A percentile compares a stretch with the other conserved stretches of the same genome.
These are phyloP conservation scores for Leccinum pallidistipes DNA, from an alignment of 1,284 basidiomycete genomes.

Conservation along the genomic window DNA sequence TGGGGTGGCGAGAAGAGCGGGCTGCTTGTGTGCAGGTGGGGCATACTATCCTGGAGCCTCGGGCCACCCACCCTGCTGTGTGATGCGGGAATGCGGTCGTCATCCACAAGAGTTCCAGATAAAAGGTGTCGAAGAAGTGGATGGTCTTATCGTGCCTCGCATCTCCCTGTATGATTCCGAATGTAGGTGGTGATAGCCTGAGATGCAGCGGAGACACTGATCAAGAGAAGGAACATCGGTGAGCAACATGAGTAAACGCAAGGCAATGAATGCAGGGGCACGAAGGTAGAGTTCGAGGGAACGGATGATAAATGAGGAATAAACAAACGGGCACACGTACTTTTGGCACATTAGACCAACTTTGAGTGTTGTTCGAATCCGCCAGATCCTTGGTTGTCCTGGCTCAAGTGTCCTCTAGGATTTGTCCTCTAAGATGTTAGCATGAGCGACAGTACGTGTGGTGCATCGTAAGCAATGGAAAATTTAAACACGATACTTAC, in stretches of 20 bases:
- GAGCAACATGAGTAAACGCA: constrained; percentile 14
- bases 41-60: no score
- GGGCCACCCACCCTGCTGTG: constrained; percentile 64
- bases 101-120: constrained; percentile 68
- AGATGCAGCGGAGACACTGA: constrained; percentile 68
- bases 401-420: constrained; percentile 64
- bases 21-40: no score
- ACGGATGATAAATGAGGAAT: constrained; percentile 8
- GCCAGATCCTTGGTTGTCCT: constrained; percentile 83
- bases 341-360: constrained; percentile 72
- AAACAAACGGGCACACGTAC: constrained; percentile 42
- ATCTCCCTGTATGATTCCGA: constrained; percentile 66
- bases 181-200: constrained; percentile 83
- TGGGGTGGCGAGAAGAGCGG: no score
- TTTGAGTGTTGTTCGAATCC: constrained; percentile 54
- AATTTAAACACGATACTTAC: constrained; percentile 43
- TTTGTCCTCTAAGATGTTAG: constrained; percentile 51
- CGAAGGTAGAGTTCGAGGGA: constrained; percentile 1
- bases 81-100: constrained; percentile 51
- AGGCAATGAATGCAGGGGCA: constrained; percentile 13
- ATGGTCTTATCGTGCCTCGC: constrained; percentile 66
- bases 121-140: constrained; percentile 70
- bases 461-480: constrained; percentile 14
- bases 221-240: constrained; percentile 8
- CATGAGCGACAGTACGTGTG: constrained; percentile 13